Conservation (phyloP, 768 basidiomycete genomes). For the Gloeophyllum trabeum region DNA sequence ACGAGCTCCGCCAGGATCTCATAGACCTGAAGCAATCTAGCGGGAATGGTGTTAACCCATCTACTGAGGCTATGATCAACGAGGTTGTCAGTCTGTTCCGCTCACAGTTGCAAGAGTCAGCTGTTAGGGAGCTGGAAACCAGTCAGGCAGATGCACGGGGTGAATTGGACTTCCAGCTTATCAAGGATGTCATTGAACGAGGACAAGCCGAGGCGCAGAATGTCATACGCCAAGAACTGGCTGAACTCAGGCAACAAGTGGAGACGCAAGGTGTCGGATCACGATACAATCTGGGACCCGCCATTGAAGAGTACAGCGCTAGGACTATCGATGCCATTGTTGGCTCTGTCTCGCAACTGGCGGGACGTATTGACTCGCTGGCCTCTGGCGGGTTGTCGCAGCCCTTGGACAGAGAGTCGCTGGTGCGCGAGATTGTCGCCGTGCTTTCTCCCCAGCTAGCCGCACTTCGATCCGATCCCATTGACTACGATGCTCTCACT, state of each 20-base stretch:
- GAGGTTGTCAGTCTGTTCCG: constrained; percentile 63
- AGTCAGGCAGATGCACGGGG: constrained; percentile 62
- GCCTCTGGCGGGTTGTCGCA: constrained; percentile 25
- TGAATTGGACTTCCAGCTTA: constrained; percentile 68
- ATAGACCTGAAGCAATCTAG: constrained; percentile 7
- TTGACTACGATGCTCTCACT: constrained; percentile 75
- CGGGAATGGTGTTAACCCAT: constrained; percentile 20
- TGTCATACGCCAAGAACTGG: constrained; percentile 50
- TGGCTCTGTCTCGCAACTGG: constrained; percentile 43
- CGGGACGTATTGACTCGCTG: constrained; percentile 45
- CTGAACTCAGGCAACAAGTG: constrained; percentile 33
- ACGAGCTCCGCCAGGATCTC: constrained; percentile 32
- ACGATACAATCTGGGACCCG: constrained; percentile 14
- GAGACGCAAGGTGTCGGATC: constrained; percentile 15
- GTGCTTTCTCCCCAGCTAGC: constrained; percentile 51
- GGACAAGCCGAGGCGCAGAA: constrained; percentile 51
- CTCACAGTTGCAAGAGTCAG: constrained; percentile 53
- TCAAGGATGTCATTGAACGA: constrained; percentile 59
- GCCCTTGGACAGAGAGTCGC: constrained; percentile 42
- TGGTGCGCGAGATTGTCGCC: constrained; percentile 49
- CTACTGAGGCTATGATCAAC: constrained; percentile 50
- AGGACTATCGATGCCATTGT: constrained; percentile 50
- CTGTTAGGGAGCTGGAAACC: constrained; percentile 44
- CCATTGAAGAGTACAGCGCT: constrained; percentile 48
- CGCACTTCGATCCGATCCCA: constrained; percentile 47